phyloP scores from a whole-genome alignment of 257 asterid species.

The Plectranthus barbatus region DNA sequence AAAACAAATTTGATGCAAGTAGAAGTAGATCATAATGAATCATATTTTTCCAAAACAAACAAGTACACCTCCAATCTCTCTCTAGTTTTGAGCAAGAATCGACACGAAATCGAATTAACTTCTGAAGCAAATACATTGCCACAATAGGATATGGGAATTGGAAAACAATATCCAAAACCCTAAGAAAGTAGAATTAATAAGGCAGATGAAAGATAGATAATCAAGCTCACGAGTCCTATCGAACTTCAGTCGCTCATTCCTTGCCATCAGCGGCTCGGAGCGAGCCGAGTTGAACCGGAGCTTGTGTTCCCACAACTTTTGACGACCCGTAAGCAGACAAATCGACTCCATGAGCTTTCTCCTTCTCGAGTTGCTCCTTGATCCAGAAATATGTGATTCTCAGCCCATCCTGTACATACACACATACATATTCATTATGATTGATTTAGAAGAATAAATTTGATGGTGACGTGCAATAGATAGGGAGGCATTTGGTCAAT shows the following conservation, averaged over 20 bases:
- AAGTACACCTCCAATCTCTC: background rate
- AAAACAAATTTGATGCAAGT: too few species aligned
- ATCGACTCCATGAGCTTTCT: slow-evolving; percentile 53
- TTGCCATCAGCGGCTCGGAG: slow-evolving; percentile 85
- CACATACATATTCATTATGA: too few species aligned
- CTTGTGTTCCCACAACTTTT: slow-evolving; percentile 77
- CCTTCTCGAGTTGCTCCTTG: slow-evolving; percentile 84
- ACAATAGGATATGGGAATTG: background rate
- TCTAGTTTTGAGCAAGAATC: background rate
- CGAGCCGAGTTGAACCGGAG: slow-evolving; percentile 74
- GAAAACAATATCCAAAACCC: too few species aligned
- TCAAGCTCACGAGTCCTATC: too few species aligned
- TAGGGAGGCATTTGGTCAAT: background rate
- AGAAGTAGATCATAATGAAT: too few species aligned
- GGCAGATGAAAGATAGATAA: too few species aligned
- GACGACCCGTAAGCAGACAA: slow-evolving; percentile 55
- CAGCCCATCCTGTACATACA: slow-evolving; percentile 57
- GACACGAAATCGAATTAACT: background rate
- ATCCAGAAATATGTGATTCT: slow-evolving; percentile 92
- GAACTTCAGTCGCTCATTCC: slow-evolving; percentile 17
- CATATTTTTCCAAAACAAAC: background rate
- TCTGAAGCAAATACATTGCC: background rate
- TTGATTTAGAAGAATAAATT: background rate
- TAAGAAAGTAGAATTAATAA: too few species aligned
- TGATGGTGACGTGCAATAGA: too few species aligned